These are phyloP conservation scores for Colletotrichum spaethianum DNA, from an alignment of 2,329 filamentous ascomycete species.

Conservation along the genomic window DNA sequence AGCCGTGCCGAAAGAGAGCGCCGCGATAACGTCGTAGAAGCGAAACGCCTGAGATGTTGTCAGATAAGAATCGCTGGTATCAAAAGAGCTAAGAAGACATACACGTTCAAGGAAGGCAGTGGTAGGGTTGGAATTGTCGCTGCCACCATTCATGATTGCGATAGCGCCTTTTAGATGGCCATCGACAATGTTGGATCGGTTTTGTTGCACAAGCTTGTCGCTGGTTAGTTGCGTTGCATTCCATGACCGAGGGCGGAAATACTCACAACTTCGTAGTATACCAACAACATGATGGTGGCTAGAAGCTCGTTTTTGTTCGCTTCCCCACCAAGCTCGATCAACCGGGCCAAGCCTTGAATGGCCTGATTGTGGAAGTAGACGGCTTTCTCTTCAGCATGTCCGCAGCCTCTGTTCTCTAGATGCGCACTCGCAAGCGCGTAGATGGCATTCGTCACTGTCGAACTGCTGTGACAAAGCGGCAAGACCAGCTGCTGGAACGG, in stretches of 20 bases:
- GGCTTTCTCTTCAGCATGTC: conserved; percentile 65
- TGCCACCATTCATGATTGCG: conserved; percentile 69
- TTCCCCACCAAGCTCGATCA: conserved; percentile 68
- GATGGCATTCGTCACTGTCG: conserved; percentile 83
- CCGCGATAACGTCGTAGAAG: conserved; percentile 76
- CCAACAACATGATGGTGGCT: conserved; percentile 72
- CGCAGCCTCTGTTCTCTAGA: conserved; percentile 73
- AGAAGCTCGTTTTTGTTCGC: conserved; percentile 70
- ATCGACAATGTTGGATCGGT: conserved; percentile 71
- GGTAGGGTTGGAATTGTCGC: conserved; percentile 63
- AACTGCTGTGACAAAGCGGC: conserved; percentile 69
- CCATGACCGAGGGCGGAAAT: not conserved
- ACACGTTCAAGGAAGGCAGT: conserved; percentile 73
- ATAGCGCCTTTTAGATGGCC: conserved; percentile 74
- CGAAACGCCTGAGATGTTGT: conserved; percentile 67
- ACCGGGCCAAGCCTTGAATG: conserved; percentile 68
- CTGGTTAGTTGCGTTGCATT: not conserved
- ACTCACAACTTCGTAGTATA: conserved; percentile 76
- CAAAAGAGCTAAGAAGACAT: conserved; percentile 34
- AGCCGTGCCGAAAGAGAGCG: conserved; percentile 72
- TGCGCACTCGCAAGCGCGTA: conserved; percentile 89
- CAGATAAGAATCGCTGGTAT: not conserved
- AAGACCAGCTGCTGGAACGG: conserved; percentile 75
- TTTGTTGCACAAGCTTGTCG: conserved; percentile 71
- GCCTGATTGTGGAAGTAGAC: conserved; percentile 73